Conservation (phyloP, 169 alveolate species). For the Cryptosporidium meleagridis region DNA sequence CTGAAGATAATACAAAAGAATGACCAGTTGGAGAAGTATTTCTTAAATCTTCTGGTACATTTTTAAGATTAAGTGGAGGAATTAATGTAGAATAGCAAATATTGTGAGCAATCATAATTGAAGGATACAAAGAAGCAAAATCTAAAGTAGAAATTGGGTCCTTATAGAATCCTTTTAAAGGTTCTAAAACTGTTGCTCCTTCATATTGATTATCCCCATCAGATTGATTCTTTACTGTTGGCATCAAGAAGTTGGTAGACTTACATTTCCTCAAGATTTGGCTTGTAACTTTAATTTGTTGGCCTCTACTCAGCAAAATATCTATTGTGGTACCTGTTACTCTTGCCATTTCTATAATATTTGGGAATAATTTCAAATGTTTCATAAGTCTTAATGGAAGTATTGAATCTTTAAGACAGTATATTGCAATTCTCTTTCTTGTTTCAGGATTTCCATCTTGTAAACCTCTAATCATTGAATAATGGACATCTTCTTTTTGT, state of each 20-base stretch:
- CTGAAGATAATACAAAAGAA: constrained; percentile 61
- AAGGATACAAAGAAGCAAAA: constrained; percentile 99
- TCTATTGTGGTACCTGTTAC: constrained; percentile 98
- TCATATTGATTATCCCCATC: constrained; percentile 83
- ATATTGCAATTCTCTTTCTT: constrained; percentile 97
- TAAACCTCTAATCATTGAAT: constrained; percentile 94
- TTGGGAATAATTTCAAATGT: constrained; percentile 94
- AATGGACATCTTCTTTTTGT: constrained; percentile 99
- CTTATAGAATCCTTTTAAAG: constrained; percentile 94
- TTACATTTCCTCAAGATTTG: constrained; percentile 93
- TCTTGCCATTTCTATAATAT: constrained; percentile 98
- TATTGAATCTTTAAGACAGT: constrained; percentile 98
- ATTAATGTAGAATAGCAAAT: constrained; percentile 96
- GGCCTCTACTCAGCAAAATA: constrained; percentile 91
- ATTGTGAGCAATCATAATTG: constrained; percentile 99
- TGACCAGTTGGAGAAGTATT: constrained; percentile 77
- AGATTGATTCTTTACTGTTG: constrained; percentile 82
- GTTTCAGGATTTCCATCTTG: constrained; percentile 94
- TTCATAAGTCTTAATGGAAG: constrained; percentile 96
- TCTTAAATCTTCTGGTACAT: constrained; percentile 77
- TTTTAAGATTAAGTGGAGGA: constrained; percentile 81
- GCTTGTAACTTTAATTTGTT: constrained; percentile 97
- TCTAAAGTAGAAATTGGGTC: constrained; percentile 98
- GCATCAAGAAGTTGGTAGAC: constrained; percentile 89
- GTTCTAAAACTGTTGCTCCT: constrained; percentile 96